These are phyloP conservation scores for Alternaria sp. DNA, from an alignment of 2,329 filamentous ascomycete species.

Conservation along the genomic window DNA sequence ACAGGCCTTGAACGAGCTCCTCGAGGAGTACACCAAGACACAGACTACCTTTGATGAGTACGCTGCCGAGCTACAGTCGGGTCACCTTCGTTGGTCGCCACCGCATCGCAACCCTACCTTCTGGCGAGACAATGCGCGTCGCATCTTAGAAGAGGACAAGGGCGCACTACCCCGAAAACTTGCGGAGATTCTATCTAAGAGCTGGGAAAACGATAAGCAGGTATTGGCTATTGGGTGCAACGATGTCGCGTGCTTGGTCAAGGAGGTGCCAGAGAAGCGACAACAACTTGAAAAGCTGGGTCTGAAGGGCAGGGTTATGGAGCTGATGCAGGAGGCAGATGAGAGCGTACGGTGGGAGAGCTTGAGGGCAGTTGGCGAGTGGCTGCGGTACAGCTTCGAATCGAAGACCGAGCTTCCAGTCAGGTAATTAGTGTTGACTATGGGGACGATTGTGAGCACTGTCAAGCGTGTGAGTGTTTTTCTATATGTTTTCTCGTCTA, in stretches of 20 bases:
- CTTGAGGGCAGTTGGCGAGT: conserved; percentile 81
- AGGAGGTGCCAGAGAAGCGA: conserved; percentile 86
- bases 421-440: conserved; percentile 27
- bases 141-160: conserved; percentile 84
- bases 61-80: conserved; percentile 83
- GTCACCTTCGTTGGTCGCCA: conserved; percentile 91
- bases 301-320: conserved; percentile 88
- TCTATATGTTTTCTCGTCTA: conserved; percentile 5
- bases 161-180: conserved; percentile 81
- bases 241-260: conserved; percentile 87
- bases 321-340: conserved; percentile 88
- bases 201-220: conserved; percentile 83
- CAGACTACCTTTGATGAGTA: conserved; percentile 75
- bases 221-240: conserved; percentile 94
- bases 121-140: conserved; percentile 90
- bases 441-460: neutral
- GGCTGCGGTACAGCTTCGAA: conserved; percentile 71
- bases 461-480: conserved; percentile 11
- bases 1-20: conserved; percentile 63
- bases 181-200: conserved; percentile 84
- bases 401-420: conserved; percentile 45
- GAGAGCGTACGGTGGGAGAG: conserved; percentile 94
- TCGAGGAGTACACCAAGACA: conserved; percentile 83
- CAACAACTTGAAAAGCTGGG: conserved; percentile 82
- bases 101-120: conserved; percentile 87